Percentiles rank a stretch among this genome's conserved stretches.
These are phyloP conservation scores for Patellifolia procumbens DNA, from an alignment of 179 eudicot genomes.

Conservation along the genomic window DNA sequence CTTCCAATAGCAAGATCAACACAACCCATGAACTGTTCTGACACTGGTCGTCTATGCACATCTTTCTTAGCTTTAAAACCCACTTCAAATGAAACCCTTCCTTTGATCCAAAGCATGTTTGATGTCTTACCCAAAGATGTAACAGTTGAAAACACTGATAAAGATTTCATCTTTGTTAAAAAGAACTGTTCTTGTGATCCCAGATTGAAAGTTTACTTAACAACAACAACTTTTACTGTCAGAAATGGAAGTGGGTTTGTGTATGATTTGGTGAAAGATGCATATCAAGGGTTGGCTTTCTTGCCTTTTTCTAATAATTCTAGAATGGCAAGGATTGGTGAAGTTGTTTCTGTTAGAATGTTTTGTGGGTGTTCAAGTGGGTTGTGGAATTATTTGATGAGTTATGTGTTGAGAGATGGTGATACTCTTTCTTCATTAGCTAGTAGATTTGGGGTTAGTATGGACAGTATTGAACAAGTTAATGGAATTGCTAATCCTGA, in stretches of 20 bases:
- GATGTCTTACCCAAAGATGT: constrained; percentile 67
- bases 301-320: constrained; percentile 32
- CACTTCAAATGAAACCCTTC: constrained; percentile 45
- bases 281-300: constrained; percentile 70
- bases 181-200: constrained; percentile 85
- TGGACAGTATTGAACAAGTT: constrained; percentile 82
- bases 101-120: constrained; percentile 79
- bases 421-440: constrained; percentile 76
- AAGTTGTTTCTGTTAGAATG: constrained; percentile 60
- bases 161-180: constrained; percentile 55
- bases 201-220: constrained; percentile 44
- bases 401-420: constrained; percentile 82
- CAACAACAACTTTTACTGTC: constrained; percentile 71
- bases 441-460: constrained; percentile 95
- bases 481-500: constrained; percentile 77
- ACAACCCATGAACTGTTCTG: constrained; percentile 68
- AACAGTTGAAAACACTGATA: constrained; percentile 56
- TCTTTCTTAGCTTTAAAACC: constrained; percentile 75
- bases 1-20: constrained; percentile 27
- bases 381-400: constrained; percentile 92
- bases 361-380: constrained; percentile 94
- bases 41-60: constrained; percentile 63
- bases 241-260: constrained; percentile 58
- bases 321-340: constrained; percentile 48
- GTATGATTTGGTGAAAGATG: constrained; percentile 50